Conservation (phyloP, 2,329 filamentous ascomycete genomes). For the Calonectria ilicicola region DNA sequence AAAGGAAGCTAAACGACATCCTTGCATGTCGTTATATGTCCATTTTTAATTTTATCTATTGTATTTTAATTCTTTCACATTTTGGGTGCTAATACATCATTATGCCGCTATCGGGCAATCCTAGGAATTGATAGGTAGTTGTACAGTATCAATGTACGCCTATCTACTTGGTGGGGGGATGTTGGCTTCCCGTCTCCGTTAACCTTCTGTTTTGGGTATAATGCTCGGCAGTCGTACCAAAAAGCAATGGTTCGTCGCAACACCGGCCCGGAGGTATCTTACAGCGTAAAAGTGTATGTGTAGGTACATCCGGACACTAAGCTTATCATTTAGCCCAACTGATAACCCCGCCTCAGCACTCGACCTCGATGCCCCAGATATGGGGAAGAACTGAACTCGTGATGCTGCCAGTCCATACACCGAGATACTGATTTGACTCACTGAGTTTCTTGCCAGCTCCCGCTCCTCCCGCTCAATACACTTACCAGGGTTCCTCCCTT, state of each 20-base stretch:
- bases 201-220: slow-evolving; percentile 15
- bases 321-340: not conserved
- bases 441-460: not conserved
- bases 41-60: no score
- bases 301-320: not conserved
- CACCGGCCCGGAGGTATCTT: not conserved
- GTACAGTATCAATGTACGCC: not conserved
- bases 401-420: not conserved
- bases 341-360: not conserved
- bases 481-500: not conserved
- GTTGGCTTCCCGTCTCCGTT: not conserved
- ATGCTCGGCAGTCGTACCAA: not conserved
- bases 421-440: not conserved
- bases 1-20: no score
- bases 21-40: no score
- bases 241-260: not conserved
- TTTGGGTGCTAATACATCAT: no score
- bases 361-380: not conserved
- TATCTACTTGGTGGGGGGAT: not conserved
- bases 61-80: no score
- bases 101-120: no score
- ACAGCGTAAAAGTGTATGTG: not conserved
- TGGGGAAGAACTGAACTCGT: not conserved
- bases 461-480: not conserved
- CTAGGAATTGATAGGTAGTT: no score